Evolutionary conservation across 805 yeast species (phyloP).

Genomic region (Metschnikowia aberdeeniae): DNA sequence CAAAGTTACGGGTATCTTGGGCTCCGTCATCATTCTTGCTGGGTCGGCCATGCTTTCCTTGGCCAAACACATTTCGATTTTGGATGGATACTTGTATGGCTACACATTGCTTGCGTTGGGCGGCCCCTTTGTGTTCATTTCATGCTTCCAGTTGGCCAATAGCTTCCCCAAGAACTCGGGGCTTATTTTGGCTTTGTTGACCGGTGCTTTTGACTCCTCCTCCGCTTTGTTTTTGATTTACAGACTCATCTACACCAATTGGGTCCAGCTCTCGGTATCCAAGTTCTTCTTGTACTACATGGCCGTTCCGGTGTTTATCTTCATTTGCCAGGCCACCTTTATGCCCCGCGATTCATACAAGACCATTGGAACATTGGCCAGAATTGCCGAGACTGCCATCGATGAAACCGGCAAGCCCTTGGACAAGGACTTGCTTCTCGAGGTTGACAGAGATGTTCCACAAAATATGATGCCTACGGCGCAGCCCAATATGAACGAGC

Average conservation of each 20-base stretch:
- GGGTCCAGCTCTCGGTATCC: conserved; percentile 40
- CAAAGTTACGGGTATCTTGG: conserved; percentile 68
- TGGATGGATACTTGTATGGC: conserved; percentile 72
- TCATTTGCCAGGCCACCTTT: conserved; percentile 65
- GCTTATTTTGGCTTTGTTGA: conserved; percentile 69
- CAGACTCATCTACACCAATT: conserved; percentile 55
- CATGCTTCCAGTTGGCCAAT: conserved; percentile 86
- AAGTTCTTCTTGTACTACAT: conserved; percentile 65
- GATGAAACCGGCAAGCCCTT: conserved; percentile 65
- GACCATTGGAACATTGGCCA: conserved; percentile 63
- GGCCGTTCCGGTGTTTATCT: conserved; percentile 73
- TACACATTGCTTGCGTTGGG: conserved; percentile 78
- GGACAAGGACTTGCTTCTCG: conserved; percentile 41
- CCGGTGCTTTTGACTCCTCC: conserved; percentile 94
- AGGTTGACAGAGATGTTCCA: conserved; percentile 33
- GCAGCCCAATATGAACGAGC: conserved; percentile 38
- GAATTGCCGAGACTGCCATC: conserved; percentile 66
- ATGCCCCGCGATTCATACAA: conserved; percentile 81
- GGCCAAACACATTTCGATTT: conserved; percentile 28
- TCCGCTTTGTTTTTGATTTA: conserved; percentile 82
- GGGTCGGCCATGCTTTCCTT: conserved; percentile 51
- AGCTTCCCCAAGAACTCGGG: conserved; percentile 83
- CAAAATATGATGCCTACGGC: conserved; percentile 22
- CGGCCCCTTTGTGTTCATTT: conserved; percentile 90
- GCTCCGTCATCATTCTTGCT: conserved; percentile 52